phyloP scores from a whole-genome alignment of 129 eudicot species.

The Ambrosia trifida region DNA sequence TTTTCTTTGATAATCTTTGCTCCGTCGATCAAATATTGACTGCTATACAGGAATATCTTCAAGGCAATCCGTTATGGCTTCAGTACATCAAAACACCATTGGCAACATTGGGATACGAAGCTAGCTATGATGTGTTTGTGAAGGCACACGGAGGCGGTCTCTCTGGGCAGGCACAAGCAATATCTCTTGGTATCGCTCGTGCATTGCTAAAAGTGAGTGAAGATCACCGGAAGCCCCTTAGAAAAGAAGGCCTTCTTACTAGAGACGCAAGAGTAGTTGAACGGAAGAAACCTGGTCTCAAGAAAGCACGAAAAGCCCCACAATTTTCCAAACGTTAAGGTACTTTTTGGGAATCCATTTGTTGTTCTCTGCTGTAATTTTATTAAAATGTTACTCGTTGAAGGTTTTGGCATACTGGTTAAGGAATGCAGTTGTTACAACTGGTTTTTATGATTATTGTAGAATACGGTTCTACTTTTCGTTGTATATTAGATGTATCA shows the following conservation, averaged over 20 bases:
- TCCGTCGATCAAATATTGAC: background rate
- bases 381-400: background rate
- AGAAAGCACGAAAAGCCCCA: slow-evolving; percentile 93
- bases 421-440: slow-evolving; percentile 2
- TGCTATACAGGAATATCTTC: slow-evolving; percentile 85
- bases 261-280: slow-evolving; percentile 86
- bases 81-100: slow-evolving; percentile 77
- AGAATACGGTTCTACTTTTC: slow-evolving; percentile 18
- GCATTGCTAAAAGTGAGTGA: slow-evolving; percentile 84
- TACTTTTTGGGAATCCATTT: slow-evolving; percentile 20
- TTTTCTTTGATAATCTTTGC: background rate
- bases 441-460: background rate
- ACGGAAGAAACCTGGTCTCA: slow-evolving; percentile 91
- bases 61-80: slow-evolving; percentile 90
- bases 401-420: slow-evolving; percentile 16
- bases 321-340: slow-evolving; percentile 94
- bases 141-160: slow-evolving; percentile 98
- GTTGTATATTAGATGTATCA: slow-evolving; percentile 17
- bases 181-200: slow-evolving; percentile 86
- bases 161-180: slow-evolving; percentile 96
- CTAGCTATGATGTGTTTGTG: slow-evolving; percentile 81
- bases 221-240: slow-evolving; percentile 66
- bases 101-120: slow-evolving; percentile 72
- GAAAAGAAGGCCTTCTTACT: slow-evolving; percentile 83
- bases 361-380: slow-evolving; percentile 16